Conservation (phyloP, 2,329 filamentous ascomycete genomes). For the Aspergillus spinulosporus region DNA sequence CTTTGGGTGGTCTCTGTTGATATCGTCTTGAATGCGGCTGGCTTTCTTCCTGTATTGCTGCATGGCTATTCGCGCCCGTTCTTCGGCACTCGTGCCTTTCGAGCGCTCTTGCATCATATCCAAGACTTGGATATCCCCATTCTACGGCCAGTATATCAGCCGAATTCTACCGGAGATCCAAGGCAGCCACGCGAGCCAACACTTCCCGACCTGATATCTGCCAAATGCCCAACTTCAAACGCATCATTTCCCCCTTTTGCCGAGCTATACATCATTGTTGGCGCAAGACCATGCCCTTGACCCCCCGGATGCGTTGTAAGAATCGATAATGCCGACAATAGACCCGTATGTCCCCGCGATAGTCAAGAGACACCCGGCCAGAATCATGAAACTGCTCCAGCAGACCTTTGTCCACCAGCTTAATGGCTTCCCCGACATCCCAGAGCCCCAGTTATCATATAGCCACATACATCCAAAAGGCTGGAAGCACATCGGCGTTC, state of each 20-base stretch:
- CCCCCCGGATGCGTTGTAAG: background rate
- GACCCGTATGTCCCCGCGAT: slow-evolving; percentile 6
- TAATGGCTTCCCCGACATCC: background rate
- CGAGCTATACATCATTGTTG: slow-evolving; percentile 1
- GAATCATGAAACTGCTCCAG: slow-evolving; percentile 47
- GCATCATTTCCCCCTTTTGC: background rate
- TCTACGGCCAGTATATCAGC: no score
- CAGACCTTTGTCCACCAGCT: slow-evolving; percentile 32
- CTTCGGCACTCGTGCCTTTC: no score
- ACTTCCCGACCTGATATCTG: background rate
- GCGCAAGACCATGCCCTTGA: slow-evolving; percentile 1
- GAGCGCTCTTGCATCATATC: no score
- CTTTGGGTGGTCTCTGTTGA: no score
- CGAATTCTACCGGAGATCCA: background rate
- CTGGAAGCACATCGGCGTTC: background rate
- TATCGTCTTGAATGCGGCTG: no score
- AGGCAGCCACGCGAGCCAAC: background rate
- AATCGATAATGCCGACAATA: slow-evolving; percentile 1
- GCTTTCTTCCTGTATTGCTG: no score
- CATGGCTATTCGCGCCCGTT: no score
- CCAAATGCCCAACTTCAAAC: background rate
- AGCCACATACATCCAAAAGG: slow-evolving; percentile 10
- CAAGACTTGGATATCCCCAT: no score
- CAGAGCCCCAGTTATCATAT: slow-evolving; percentile 8
- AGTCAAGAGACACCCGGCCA: background rate